Percentiles rank a stretch among this genome's conserved stretches.
These are phyloP conservation scores for Pseudozyma sp. DNA, from an alignment of 1,284 basidiomycete species.

Conservation along the genomic window DNA sequence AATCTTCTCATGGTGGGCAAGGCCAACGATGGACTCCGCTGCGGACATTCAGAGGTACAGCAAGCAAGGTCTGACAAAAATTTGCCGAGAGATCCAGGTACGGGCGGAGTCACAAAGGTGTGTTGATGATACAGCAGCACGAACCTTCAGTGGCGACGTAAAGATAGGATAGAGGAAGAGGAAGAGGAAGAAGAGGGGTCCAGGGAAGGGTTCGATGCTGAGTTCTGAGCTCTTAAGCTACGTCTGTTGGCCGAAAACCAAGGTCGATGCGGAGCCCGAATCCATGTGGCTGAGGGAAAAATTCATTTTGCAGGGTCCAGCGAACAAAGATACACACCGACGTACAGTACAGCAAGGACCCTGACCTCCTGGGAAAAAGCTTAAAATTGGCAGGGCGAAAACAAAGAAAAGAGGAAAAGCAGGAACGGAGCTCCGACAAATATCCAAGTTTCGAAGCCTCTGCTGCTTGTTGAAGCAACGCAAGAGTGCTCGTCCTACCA, in stretches of 20 bases:
- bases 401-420: background rate
- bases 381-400: background rate
- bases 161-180: background rate
- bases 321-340: background rate
- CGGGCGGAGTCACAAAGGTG: slow-evolving; percentile 2
- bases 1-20: no score
- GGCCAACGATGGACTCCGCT: no score
- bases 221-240: no score
- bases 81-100: background rate
- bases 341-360: background rate
- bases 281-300: slow-evolving; percentile 8
- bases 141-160: no score
- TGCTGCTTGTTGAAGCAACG: background rate
- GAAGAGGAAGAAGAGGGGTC: background rate
- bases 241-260: background rate
- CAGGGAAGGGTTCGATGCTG: slow-evolving; percentile 2
- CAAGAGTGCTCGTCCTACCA: no score
- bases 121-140: background rate
- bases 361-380: background rate
- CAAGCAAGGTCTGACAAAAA: background rate
- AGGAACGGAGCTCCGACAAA: slow-evolving; percentile 18
- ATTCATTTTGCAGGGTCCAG: background rate
- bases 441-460: background rate
- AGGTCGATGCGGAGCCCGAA: slow-evolving; percentile 8
- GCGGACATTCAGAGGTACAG: background rate